Evolutionary conservation across 495 filamentous ascomycete species (phyloP), one percentile per base, ranked within the genome.

Genomic region (Trichocladium antarcticum): DNA sequence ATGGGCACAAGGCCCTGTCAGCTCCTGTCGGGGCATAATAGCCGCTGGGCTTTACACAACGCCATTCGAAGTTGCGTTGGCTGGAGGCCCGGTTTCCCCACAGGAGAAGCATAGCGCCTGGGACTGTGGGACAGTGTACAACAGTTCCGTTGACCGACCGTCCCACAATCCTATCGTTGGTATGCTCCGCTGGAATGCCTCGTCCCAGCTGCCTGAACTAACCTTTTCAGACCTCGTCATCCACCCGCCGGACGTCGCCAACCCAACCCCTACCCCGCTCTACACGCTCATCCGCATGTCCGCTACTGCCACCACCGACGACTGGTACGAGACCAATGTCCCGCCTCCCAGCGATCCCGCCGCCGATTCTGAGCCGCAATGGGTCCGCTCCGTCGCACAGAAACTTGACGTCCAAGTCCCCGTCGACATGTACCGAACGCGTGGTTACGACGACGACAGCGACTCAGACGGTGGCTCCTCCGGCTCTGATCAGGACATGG

Each of bases 211-310:
- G 2, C 10, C 37, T 32, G 7, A 19, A 36, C 36, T 39, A 17
- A 42, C 34, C 1, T 1, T 17, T n/a, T 0, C 10, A 74, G 72
- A 71, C 20, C 58, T 74, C 5, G 48, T 74, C 9, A 59, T 75
- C 16, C 71, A 73, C 35, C 65, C 64, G 0, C 64, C 68, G 11
- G 57, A 68, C 27, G 53, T 57, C 0, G 45, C 53, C 15, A 57
- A 65, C 6, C 57, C 53, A 21, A 55, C 58, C 0, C 21, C 57
- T 0, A 58, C 54, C 3, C 68, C 70, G 0, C 54, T 61, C 1
- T 75, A 72, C 47, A 69, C 71, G 1, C 59, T 70, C 9, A 57
- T 69, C n/a, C 68, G 72, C 16, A 54, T 67, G 27, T 73, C 71
- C 0, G 71, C 70, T 8, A 73, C 69, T 2, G 51, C 68, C 21